Percentiles rank a stretch among this genome's conserved stretches.
Evolutionary conservation across 192 early-diverging fungal genomes (phyloP).

Genomic region (Podochytrium sp.): DNA sequence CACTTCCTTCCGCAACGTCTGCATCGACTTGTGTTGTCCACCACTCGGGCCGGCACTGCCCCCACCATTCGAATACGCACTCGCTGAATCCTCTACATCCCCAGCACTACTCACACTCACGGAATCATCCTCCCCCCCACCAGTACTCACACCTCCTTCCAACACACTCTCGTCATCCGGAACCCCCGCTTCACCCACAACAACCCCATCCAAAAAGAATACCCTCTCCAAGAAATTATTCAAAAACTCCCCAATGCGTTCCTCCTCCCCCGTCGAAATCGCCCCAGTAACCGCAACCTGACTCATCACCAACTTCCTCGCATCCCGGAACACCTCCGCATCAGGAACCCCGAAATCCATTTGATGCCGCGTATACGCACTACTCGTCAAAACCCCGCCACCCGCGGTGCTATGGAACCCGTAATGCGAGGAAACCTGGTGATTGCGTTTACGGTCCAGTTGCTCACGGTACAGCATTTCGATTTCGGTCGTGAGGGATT

Average conservation of each 20-base stretch:
- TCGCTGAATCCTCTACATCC: neutral
- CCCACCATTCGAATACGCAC: neutral
- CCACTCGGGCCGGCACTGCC: constrained; percentile 14
- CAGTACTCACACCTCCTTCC: neutral
- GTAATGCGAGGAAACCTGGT: constrained; percentile 1
- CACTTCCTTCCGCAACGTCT: constrained; percentile 23
- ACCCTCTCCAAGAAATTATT: constrained; percentile 72
- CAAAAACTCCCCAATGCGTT: constrained; percentile 77
- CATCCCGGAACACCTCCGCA: constrained; percentile 74
- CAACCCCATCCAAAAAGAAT: constrained; percentile 58
- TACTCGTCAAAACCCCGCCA: neutral
- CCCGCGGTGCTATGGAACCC: constrained; percentile 28
- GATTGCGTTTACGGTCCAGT: constrained; percentile 53
- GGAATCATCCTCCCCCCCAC: neutral
- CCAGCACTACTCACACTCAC: neutral
- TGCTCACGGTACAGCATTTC: constrained; percentile 85
- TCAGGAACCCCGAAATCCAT: constrained; percentile 82
- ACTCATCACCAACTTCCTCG: constrained; percentile 72
- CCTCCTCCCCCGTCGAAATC: constrained; percentile 66
- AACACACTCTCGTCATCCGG: constrained; percentile 40
- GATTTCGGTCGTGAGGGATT: constrained; percentile 83
- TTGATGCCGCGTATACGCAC: constrained; percentile 62
- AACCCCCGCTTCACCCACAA: constrained; percentile 49
- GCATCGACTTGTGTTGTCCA: neutral
- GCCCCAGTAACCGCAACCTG: constrained; percentile 70